phyloP scores from a whole-genome alignment of 2,329 filamentous ascomycete species.

The Tolypocladium nubicola region DNA sequence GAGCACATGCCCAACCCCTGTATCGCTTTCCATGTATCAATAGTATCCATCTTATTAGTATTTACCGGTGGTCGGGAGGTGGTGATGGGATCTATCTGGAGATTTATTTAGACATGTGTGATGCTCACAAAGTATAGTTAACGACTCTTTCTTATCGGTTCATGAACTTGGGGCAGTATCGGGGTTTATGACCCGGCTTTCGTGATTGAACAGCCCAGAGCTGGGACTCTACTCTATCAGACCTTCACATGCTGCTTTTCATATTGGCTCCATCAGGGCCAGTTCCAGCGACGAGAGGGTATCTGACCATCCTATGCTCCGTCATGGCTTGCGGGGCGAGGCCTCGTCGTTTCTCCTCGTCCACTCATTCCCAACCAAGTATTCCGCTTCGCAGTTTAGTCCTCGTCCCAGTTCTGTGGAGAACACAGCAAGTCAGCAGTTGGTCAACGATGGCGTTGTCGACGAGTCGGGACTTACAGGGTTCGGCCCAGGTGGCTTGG shows the following conservation, averaged over 20 bases:
- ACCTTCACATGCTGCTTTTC: not conserved
- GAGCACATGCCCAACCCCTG: not conserved
- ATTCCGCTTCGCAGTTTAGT: slow-evolving; percentile 27
- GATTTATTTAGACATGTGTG: not conserved
- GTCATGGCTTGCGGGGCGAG: not conserved
- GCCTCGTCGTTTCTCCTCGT: not conserved
- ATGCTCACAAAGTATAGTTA: not conserved
- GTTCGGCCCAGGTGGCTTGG: slow-evolving; percentile 92
- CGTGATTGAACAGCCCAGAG: not conserved
- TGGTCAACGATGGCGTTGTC: not conserved
- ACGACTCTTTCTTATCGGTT: not conserved
- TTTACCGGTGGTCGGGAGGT: not conserved
- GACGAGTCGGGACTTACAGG: slow-evolving; percentile 37
- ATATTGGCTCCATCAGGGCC: not conserved
- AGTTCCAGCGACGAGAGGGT: slow-evolving; percentile 3
- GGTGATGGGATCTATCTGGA: not conserved
- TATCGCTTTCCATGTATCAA: not conserved
- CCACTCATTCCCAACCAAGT: not conserved
- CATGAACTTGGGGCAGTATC: not conserved
- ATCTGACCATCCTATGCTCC: slow-evolving; percentile 13
- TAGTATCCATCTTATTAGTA: not conserved
- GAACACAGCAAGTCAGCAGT: slow-evolving; percentile 15
- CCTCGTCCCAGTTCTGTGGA: slow-evolving; percentile 51
- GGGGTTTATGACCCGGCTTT: not conserved
- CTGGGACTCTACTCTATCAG: not conserved